Evolutionary conservation across 306 rosid genomes (phyloP).

Genomic region (Lagenaria siceraria): DNA sequence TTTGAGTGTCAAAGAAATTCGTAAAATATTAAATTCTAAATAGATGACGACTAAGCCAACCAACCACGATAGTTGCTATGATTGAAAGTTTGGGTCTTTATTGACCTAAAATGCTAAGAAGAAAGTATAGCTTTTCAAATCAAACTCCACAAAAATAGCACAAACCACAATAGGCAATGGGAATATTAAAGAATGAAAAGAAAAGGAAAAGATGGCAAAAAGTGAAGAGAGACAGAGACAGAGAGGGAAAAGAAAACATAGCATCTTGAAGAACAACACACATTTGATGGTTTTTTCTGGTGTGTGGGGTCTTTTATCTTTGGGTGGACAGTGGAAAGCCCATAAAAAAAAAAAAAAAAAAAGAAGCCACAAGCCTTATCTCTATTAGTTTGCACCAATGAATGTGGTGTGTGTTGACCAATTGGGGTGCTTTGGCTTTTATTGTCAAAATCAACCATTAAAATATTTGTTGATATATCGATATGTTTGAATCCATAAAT

Average conservation of each 20-base stretch:
- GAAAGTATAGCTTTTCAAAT: background rate
- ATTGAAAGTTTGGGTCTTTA: background rate
- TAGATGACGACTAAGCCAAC: too few relatives aligned
- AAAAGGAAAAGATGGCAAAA: background rate
- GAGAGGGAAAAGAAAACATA: background rate
- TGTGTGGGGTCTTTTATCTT: background rate
- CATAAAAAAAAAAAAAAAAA: background rate
- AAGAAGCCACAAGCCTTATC: background rate
- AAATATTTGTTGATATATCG: too few relatives aligned
- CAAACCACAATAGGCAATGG: background rate
- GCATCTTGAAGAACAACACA: background rate
- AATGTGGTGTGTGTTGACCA: background rate
- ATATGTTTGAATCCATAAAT: too few relatives aligned
- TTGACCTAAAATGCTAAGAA: background rate
- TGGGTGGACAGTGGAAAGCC: background rate
- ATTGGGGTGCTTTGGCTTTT: background rate
- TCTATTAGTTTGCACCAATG: background rate
- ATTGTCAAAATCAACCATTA: too few relatives aligned
- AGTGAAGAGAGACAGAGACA: background rate
- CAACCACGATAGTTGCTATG: background rate
- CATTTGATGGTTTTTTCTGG: background rate
- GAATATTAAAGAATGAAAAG: background rate
- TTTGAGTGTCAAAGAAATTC: too few relatives aligned
- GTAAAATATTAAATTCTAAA: too few relatives aligned
- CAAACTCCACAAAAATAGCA: background rate